Evolutionary conservation across 2,329 filamentous ascomycete species (phyloP).

Genomic region (Sclerotinia nivalis): DNA sequence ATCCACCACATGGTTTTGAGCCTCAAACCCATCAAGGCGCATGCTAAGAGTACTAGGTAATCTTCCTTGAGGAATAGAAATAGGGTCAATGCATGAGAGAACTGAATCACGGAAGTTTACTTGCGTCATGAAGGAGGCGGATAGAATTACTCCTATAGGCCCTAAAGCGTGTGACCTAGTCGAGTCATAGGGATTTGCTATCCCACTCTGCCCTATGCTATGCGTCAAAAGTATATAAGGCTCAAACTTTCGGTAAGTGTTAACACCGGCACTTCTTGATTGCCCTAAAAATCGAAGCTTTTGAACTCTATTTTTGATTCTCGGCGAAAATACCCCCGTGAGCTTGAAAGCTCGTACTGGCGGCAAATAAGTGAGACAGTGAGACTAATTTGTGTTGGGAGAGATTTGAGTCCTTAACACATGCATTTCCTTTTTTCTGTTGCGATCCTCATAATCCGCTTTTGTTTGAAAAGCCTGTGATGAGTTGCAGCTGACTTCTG

Average conservation of each 20-base stretch:
- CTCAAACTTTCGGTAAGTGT: slow-evolving; percentile 1
- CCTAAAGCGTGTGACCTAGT: neutral
- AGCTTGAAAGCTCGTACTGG: neutral
- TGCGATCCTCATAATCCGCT: neutral
- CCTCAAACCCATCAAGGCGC: neutral
- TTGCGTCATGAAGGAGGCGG: slow-evolving; percentile 1
- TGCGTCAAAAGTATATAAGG: neutral
- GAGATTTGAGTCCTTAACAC: neutral
- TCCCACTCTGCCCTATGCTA: neutral
- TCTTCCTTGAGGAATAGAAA: neutral
- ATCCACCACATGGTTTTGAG: neutral
- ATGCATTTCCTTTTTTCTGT: neutral
- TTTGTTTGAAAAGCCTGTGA: neutral
- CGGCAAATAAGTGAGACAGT: neutral
- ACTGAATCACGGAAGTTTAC: neutral
- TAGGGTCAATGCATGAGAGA: neutral
- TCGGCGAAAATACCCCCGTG: slow-evolving; percentile 1
- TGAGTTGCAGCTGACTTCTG: slow-evolving; percentile 18
- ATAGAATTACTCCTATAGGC: neutral
- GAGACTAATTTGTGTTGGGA: neutral
- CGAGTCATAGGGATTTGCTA: neutral
- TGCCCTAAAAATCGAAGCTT: neutral
- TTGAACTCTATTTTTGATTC: neutral
- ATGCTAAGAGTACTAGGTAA: neutral
- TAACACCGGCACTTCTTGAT: neutral